Evolutionary conservation across 495 filamentous ascomycete species (phyloP).

Genomic region (Bombardia bombarda): DNA sequence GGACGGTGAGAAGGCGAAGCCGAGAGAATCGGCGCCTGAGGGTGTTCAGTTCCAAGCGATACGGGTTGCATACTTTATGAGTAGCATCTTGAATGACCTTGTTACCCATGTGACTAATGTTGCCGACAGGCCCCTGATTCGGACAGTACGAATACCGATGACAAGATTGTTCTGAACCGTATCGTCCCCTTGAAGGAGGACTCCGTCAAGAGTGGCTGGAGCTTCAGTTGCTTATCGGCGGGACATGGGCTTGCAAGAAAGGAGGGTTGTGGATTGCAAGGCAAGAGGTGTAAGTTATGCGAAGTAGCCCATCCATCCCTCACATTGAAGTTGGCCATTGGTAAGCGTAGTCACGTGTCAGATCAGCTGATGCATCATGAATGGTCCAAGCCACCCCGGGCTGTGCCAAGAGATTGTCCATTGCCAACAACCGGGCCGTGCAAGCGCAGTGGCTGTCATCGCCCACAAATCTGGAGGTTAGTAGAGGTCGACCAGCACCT

Average conservation of each 20-base stretch:
- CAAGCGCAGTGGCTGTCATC: neutral
- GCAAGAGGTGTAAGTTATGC: too few species aligned
- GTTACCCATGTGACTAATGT: neutral
- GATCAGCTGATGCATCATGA: neutral
- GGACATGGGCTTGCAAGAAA: too few species aligned
- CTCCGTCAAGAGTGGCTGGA: constrained; percentile 50
- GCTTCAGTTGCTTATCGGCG: too few species aligned
- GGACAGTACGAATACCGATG: constrained; percentile 64
- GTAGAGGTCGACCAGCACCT: neutral
- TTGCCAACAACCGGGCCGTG: too few species aligned
- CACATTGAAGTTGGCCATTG: too few species aligned
- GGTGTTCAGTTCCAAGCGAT: constrained; percentile 82
- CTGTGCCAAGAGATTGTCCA: too few species aligned
- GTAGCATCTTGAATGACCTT: neutral
- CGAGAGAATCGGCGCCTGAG: constrained; percentile 40
- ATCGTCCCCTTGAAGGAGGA: constrained; percentile 94
- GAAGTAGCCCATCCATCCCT: too few species aligned
- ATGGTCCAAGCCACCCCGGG: neutral
- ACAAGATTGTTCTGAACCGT: constrained; percentile 76
- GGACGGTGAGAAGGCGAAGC: constrained; percentile 48
- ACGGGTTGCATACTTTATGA: constrained; percentile 70
- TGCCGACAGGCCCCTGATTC: constrained; percentile 52
- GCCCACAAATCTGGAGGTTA: neutral
- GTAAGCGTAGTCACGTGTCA: neutral
- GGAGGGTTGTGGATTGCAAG: too few species aligned